Evolutionary conservation across 1,139 yeast species (phyloP).

Genomic region (Candida sp.): DNA sequence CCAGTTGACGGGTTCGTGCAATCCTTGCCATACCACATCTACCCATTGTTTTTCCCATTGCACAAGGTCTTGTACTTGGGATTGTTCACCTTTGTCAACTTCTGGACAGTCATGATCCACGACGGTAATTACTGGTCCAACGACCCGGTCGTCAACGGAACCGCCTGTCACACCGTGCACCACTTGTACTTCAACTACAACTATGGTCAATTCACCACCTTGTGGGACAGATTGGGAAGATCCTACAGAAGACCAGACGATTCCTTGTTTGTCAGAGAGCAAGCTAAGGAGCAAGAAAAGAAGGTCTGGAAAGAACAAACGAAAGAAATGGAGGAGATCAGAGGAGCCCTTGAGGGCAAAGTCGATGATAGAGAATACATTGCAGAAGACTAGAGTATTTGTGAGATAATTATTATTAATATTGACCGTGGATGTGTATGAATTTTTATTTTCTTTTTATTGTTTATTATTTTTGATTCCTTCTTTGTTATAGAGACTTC

Average conservation of each 20-base stretch:
- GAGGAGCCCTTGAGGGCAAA: constrained; percentile 78
- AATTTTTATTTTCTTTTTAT: not conserved
- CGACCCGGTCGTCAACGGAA: constrained; percentile 94
- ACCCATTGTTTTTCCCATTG: constrained; percentile 90
- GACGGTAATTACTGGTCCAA: constrained; percentile 96
- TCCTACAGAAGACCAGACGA: constrained; percentile 93
- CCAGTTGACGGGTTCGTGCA: constrained; percentile 97
- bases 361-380: constrained; percentile 55
- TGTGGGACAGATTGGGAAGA: constrained; percentile 97
- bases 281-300: constrained; percentile 53
- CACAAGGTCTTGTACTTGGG: constrained; percentile 84
- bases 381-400: constrained; percentile 9
- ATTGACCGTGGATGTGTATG: not conserved
- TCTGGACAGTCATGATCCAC: constrained; percentile 99
- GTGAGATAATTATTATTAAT: not conserved
- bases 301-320: constrained; percentile 77
- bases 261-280: constrained; percentile 73
- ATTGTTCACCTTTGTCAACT: constrained; percentile 88
- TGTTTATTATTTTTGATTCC: not conserved
- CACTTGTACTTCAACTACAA: constrained; percentile 97
- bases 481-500: not conserved
- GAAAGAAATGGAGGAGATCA: constrained; percentile 78
- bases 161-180: constrained; percentile 98
- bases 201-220: constrained; percentile 97
- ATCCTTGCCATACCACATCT: constrained; percentile 90